Evolutionary conservation across 208 protist species (phyloP), one percentile per base, ranked within the genome.

Genomic region (Crithidia bombi): DNA sequence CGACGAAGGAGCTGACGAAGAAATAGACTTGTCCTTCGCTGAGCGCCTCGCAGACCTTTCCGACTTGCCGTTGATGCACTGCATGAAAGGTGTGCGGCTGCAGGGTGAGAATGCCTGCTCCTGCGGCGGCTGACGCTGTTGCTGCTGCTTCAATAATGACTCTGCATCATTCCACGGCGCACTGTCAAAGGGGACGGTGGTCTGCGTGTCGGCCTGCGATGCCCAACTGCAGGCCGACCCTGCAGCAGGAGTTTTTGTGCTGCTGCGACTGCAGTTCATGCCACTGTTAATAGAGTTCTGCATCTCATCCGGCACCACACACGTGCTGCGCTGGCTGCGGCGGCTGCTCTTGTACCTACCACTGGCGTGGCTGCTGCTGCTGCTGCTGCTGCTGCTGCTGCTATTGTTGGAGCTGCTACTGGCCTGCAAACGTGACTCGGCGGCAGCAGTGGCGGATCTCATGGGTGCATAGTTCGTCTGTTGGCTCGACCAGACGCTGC

Each of bases 231-330:
- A 47, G 1, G 58, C 3, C 44, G 32, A 2, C 41, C 57, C 14
- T 5, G 39, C 41, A 21, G 41, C 14, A n/a, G 44, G 39, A 26
- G 43, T 21, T 17, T 41, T 65, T n/a, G n/a, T n/a, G 36, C 10
- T 41, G 41, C 41, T 38, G 26, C 26, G 51, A 35, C 17, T 12
- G 39, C 35, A 39, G 41, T 23, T 56, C 33, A 23, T 21, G 26
- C 56, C 23, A 9, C 3, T n/a, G 35, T 66, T 66, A 47, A 66
- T 28, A 3, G 61, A 56, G 61, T 66, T 66, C 46, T 56, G 66
- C 23, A 26, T n/a, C 25, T 72, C 39, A 19, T 63, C 35, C 66
- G 62, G 57, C 30, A 11, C 17, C 39, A 36, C 21, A 7, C 41
- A 47, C 14, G 5, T 17, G 41, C 41, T 47, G 41, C 41, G 41